Conservation (phyloP, 352 stramenopile species). For the Globisporangium abappressorium region DNA sequence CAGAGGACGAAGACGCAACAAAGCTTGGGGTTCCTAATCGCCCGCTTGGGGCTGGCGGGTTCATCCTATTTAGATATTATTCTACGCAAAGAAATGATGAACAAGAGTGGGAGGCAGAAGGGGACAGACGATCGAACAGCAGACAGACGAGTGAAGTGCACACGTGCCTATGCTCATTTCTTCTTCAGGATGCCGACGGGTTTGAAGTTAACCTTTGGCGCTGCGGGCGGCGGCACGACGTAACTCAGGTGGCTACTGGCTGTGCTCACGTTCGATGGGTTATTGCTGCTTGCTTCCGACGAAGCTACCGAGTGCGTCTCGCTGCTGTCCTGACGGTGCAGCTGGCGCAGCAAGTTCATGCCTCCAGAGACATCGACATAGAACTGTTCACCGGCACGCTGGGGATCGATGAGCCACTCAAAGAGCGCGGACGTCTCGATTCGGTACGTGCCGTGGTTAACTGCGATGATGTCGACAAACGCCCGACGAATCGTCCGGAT, state of each 20-base stretch:
- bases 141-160: not conserved
- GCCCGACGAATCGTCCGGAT: slow-evolving; percentile 65
- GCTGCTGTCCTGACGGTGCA: slow-evolving; percentile 26
- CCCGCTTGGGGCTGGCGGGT: not conserved
- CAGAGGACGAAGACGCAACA: not conserved
- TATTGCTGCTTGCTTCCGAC: slow-evolving; percentile 17
- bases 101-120: not conserved
- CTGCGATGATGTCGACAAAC: slow-evolving; percentile 71
- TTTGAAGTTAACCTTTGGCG: slow-evolving; percentile 30
- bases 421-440: slow-evolving; percentile 71
- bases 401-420: slow-evolving; percentile 58
- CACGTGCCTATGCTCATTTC: slow-evolving; percentile 9
- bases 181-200: slow-evolving; percentile 65
- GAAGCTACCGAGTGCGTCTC: slow-evolving; percentile 21
- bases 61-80: slow-evolving; percentile 27
- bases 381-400: slow-evolving; percentile 59
- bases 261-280: slow-evolving; percentile 21
- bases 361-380: slow-evolving; percentile 52
- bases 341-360: slow-evolving; percentile 40
- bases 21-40: not conserved
- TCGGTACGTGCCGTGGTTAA: slow-evolving; percentile 63
- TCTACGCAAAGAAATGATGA: slow-evolving; percentile 16
- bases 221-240: slow-evolving; percentile 19
- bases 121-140: not conserved
- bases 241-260: slow-evolving; percentile 22